Conservation (phyloP, 441 rosid genomes). For the Euphorbia schlechtendalii region DNA sequence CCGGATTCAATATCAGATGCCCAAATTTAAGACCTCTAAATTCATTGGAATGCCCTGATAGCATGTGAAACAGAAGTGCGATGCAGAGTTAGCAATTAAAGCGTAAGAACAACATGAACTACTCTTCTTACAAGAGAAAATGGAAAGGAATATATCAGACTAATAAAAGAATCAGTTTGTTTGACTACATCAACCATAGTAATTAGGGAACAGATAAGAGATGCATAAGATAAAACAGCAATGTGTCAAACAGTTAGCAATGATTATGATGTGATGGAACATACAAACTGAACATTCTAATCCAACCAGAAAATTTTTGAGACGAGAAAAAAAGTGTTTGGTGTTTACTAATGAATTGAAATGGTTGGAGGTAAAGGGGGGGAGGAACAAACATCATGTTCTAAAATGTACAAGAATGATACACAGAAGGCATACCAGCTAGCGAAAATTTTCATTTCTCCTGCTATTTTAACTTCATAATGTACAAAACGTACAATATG, state of each 20-base stretch:
- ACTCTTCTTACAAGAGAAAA: background rate
- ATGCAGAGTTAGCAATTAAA: background rate
- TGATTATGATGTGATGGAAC: no score
- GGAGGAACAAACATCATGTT: background rate
- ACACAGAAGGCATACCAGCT: background rate
- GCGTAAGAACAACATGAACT: background rate
- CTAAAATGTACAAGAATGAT: background rate
- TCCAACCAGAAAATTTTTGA: background rate
- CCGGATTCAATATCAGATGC: slow-evolving; percentile 80
- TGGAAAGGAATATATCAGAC: background rate
- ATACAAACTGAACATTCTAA: background rate
- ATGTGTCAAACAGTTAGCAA: background rate
- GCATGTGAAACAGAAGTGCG: slow-evolving; percentile 8
- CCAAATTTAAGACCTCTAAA: slow-evolving; percentile 77
- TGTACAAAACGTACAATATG: no score
- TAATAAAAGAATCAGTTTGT: slow-evolving; percentile 15
- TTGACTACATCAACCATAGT: background rate
- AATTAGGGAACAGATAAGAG: background rate
- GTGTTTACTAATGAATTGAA: no score
- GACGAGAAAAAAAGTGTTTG: no score
- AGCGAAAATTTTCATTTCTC: background rate
- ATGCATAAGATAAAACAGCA: background rate
- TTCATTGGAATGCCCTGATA: slow-evolving; percentile 94
- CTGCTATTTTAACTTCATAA: background rate
- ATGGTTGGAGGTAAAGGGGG: background rate